Conservation (phyloP, 1,139 yeast genomes). For the Candida smagusa region DNA sequence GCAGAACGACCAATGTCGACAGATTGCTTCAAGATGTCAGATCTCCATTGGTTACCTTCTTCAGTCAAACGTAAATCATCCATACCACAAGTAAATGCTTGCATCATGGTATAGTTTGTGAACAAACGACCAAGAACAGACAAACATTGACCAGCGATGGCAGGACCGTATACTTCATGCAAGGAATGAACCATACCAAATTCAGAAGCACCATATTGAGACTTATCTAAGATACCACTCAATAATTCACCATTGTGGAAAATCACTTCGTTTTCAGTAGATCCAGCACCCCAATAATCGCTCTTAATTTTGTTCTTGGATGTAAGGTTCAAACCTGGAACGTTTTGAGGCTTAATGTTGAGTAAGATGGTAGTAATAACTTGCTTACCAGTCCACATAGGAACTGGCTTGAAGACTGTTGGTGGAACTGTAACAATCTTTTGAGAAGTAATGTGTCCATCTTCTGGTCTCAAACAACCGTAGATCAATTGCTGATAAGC, state of each 20-base stretch:
- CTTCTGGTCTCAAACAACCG: conserved; percentile 95
- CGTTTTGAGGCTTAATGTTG: conserved; percentile 79
- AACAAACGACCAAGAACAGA: conserved; percentile 91
- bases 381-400: conserved; percentile 99
- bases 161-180: conserved; percentile 93
- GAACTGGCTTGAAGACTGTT: conserved; percentile 78
- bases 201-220: conserved; percentile 97
- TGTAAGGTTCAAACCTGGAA: conserved; percentile 85
- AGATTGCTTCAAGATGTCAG: conserved; percentile 72
- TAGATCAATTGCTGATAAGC: conserved; percentile 90
- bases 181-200: conserved; percentile 95
- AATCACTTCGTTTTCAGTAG: conserved; percentile 80
- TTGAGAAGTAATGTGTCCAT: conserved; percentile 83
- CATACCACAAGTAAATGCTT: conserved; percentile 99
- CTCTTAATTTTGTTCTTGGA: conserved; percentile 88
- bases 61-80: conserved; percentile 91
- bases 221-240: conserved; percentile 93
- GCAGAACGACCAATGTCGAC: conserved; percentile 85
- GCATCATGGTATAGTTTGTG: conserved; percentile 88
- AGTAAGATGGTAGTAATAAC: conserved; percentile 84
- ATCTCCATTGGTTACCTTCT: conserved; percentile 90
- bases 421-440: conserved; percentile 85
- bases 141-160: conserved; percentile 82
- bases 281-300: conserved; percentile 89
- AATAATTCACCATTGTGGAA: conserved; percentile 84